A percentile compares a stretch with the other conserved stretches of the same genome.
These are phyloP conservation scores for Rhizopus arrhizus DNA, from an alignment of 371 early-diverging fungal species.

Conservation along the genomic window DNA sequence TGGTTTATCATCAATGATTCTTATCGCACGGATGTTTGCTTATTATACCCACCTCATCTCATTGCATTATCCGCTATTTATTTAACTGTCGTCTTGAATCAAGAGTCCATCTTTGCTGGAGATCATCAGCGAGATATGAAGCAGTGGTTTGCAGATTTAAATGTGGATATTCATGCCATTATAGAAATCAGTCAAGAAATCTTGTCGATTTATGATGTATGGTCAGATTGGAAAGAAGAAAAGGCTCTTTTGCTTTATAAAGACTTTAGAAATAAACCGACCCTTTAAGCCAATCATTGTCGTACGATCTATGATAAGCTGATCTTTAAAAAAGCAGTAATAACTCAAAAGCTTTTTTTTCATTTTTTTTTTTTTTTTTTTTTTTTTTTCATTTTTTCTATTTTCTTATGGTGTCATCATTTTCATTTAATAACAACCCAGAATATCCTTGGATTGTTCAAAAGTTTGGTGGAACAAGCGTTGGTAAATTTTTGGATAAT, in stretches of 20 bases:
- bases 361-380: conserved; percentile 17
- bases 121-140: conserved; percentile 57
- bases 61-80: conserved; percentile 85
- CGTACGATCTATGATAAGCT: neutral
- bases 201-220: conserved; percentile 63
- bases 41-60: conserved; percentile 87
- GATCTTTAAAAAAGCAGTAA: neutral
- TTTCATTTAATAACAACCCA: conserved; percentile 28
- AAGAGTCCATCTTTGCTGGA: conserved; percentile 50
- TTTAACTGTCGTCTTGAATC: conserved; percentile 67
- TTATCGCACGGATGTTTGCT: conserved; percentile 74
- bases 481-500: conserved; percentile 76
- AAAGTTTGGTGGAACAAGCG: conserved; percentile 89
- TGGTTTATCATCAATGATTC: conserved; percentile 87
- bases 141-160: conserved; percentile 78
- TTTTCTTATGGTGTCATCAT: conserved; percentile 18
- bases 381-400: conserved; percentile 12
- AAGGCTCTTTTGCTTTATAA: conserved; percentile 50
- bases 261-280: conserved; percentile 32
- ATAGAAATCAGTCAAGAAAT: conserved; percentile 74
- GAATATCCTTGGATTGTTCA: conserved; percentile 72
- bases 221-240: conserved; percentile 69
- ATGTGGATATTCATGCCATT: conserved; percentile 70
- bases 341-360: neutral
- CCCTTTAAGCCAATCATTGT: no score